Evolutionary conservation across 768 basidiomycete genomes (phyloP).

Genomic region (Mycena leptocephala): DNA sequence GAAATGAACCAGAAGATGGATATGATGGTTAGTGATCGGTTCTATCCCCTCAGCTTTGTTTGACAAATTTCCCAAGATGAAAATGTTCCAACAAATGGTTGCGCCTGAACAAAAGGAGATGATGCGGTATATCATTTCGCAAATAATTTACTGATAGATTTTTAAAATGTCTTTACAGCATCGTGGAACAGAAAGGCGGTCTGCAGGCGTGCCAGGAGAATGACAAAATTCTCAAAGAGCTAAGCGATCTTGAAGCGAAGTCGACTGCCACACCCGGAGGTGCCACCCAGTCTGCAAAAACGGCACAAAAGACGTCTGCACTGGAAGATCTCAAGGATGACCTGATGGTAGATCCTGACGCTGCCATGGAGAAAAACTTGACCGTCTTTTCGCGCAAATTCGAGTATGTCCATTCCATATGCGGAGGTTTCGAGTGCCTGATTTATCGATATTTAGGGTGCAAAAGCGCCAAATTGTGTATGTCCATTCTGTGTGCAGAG

Average conservation of each 20-base stretch:
- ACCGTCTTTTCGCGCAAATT: slow-evolving; percentile 53
- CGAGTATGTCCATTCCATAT: no score
- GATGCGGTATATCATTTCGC: slow-evolving; percentile 13
- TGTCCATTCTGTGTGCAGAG: not conserved
- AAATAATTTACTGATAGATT: not conserved
- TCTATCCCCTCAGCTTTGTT: no score
- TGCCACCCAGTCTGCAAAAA: not conserved
- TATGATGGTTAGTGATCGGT: no score
- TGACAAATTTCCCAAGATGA: no score
- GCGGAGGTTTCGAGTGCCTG: no score
- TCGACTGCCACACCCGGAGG: not conserved
- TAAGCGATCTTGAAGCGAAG: slow-evolving; percentile 34
- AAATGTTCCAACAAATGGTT: slow-evolving; percentile 42
- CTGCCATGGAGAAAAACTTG: slow-evolving; percentile 46
- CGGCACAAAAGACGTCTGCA: not conserved
- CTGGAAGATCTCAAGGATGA: slow-evolving; percentile 43
- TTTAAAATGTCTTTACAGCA: not conserved
- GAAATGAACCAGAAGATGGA: slow-evolving; percentile 40
- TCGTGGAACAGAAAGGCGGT: slow-evolving; percentile 46
- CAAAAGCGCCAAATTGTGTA: slow-evolving; percentile 48
- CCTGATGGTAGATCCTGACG: slow-evolving; percentile 42
- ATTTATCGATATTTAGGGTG: no score
- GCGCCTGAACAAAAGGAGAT: slow-evolving; percentile 46
- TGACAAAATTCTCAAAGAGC: slow-evolving; percentile 42
- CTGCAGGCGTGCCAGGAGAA: slow-evolving; percentile 42